Evolutionary conservation across 768 basidiomycete species (phyloP).

Genomic region (Sarcodon sp.): DNA sequence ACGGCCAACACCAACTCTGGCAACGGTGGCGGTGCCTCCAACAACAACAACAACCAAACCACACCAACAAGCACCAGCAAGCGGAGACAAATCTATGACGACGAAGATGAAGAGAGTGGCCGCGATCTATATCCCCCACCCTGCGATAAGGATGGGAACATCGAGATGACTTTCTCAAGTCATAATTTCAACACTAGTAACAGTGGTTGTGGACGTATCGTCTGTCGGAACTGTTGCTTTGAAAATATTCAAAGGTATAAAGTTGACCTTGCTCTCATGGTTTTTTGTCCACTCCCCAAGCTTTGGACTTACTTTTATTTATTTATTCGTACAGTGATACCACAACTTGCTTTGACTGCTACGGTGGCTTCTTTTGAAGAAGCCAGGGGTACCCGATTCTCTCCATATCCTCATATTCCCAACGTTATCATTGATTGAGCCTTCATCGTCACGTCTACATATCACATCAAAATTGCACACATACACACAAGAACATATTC

Average conservation of each 20-base stretch:
- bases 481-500: too few relatives aligned
- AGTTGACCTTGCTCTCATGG: too few relatives aligned
- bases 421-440: too few relatives aligned
- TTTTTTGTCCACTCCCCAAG: not conserved
- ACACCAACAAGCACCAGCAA: constrained; percentile 3
- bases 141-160: constrained; percentile 1
- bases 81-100: constrained; percentile 17
- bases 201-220: constrained; percentile 20
- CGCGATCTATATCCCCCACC: not conserved
- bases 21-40: too few relatives aligned
- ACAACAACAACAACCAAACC: not conserved
- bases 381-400: too few relatives aligned
- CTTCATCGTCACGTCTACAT: too few relatives aligned
- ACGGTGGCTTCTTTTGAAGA: not conserved
- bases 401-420: too few relatives aligned
- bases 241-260: constrained; percentile 23
- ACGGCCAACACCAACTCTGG: constrained; percentile 1
- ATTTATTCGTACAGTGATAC: constrained; percentile 3
- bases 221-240: constrained; percentile 22
- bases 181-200: constrained; percentile 4
- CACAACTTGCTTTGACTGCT: constrained; percentile 10
- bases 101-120: constrained; percentile 9
- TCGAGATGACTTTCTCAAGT: not conserved
- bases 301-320: not conserved
- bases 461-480: too few relatives aligned